Percentiles rank a stretch among this genome's conserved stretches.
phyloP scores from a whole-genome alignment of 2,329 filamentous ascomycete species.

The Plectosphaerella sp. region DNA sequence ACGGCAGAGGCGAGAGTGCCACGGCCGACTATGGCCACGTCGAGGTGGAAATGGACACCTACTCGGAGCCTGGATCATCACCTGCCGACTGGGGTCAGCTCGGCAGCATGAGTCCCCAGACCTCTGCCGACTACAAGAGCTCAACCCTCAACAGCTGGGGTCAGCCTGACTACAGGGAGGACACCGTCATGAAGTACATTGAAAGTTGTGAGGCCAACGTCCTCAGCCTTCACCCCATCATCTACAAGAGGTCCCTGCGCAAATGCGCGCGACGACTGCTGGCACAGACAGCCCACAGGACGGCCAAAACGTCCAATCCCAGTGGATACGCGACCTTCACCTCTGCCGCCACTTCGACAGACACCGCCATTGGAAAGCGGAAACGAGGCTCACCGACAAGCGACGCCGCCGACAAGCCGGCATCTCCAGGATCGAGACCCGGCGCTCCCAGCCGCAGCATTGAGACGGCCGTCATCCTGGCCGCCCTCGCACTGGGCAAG shows the following conservation, averaged over 20 bases:
- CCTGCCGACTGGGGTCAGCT: slow-evolving; percentile 57
- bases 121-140: slow-evolving; percentile 27
- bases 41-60: slow-evolving; percentile 40
- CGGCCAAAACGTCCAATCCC: slow-evolving; percentile 5
- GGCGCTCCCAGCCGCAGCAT: slow-evolving; percentile 61
- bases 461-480: slow-evolving; percentile 74
- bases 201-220: slow-evolving; percentile 56
- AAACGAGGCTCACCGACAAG: slow-evolving; percentile 44
- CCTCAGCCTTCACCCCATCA: slow-evolving; percentile 61
- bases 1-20: slow-evolving; percentile 44
- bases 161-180: slow-evolving; percentile 49
- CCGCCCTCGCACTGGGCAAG: slow-evolving; percentile 82
- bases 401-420: slow-evolving; percentile 10
- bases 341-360: slow-evolving; percentile 14
- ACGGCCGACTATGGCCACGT: slow-evolving; percentile 26
- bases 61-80: slow-evolving; percentile 46
- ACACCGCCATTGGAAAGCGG: slow-evolving; percentile 34
- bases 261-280: slow-evolving; percentile 50
- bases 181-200: slow-evolving; percentile 48
- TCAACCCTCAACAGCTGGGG: slow-evolving; percentile 37
- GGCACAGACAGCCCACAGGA: slow-evolving; percentile 34
- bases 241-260: slow-evolving; percentile 48
- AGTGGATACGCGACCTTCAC: slow-evolving; percentile 24
- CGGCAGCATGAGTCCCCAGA: slow-evolving; percentile 42
- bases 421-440: slow-evolving; percentile 25